A percentile compares a stretch with the other conserved stretches of the same genome.
These are phyloP conservation scores for Psidium friedrichsthalianum DNA, from an alignment of 345 rosid species.

Conservation along the genomic window DNA sequence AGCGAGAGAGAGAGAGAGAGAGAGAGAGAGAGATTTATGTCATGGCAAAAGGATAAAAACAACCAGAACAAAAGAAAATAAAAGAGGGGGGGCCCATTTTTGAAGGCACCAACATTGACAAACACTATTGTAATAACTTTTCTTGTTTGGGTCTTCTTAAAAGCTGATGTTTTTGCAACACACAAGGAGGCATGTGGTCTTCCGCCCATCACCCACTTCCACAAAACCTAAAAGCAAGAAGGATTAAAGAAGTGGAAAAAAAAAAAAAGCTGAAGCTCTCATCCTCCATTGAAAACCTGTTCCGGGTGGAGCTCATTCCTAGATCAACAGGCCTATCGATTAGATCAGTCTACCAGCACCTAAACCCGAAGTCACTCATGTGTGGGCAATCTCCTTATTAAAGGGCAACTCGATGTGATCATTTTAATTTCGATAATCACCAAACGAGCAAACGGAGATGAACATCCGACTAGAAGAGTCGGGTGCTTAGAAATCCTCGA, in stretches of 20 bases:
- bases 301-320: neutral
- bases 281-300: neutral
- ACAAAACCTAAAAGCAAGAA: neutral
- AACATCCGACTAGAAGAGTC: neutral
- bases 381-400: too few relatives aligned
- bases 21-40: neutral
- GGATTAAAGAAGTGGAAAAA: neutral
- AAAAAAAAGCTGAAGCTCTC: neutral
- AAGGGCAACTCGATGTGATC: too few relatives aligned
- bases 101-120: neutral
- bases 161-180: neutral
- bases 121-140: neutral
- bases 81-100: neutral
- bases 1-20: neutral
- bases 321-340: too few relatives aligned
- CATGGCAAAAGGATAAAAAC: neutral
- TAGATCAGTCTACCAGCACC: too few relatives aligned
- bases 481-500: neutral
- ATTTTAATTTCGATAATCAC: neutral
- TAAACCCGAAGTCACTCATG: too few relatives aligned
- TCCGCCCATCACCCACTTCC: neutral
- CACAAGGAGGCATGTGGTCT: neutral
- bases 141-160: slow-evolving; percentile 2
- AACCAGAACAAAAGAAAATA: neutral
- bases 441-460: neutral